phyloP scores from a whole-genome alignment of 306 rosid genomes.

The Luffa aegyptiaca region DNA sequence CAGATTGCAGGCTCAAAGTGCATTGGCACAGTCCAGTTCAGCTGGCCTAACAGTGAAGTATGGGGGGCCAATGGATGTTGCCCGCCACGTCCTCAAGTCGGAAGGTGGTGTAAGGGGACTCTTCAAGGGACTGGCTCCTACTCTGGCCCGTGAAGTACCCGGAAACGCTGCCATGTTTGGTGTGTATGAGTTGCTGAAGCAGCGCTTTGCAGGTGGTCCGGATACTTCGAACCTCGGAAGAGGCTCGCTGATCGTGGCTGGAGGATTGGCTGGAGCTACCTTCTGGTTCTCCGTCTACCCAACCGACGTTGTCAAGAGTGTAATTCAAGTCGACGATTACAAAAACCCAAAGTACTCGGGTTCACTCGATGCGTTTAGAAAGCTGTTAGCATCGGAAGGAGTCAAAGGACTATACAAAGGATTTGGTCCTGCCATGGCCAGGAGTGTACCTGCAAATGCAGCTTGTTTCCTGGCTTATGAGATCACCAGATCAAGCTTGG shows the following conservation, averaged over 20 bases:
- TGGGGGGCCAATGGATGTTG: conserved; percentile 96
- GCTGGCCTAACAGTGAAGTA: conserved; percentile 54
- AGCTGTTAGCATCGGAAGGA: conserved; percentile 64
- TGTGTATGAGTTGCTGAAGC: conserved; percentile 71
- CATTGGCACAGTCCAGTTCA: conserved; percentile 44
- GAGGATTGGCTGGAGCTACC: conserved; percentile 89
- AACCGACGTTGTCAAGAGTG: conserved; percentile 90
- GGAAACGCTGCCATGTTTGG: conserved; percentile 98
- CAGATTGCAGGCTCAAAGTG: conserved; percentile 97
- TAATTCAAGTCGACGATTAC: conserved; percentile 75
- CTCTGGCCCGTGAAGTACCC: conserved; percentile 85
- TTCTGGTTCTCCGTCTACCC: conserved; percentile 78
- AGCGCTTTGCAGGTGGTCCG: conserved; percentile 60
- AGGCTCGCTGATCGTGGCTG: conserved; percentile 72
- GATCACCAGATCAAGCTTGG: conserved; percentile 73
- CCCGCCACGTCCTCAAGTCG: conserved; percentile 62
- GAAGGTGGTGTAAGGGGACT: conserved; percentile 88
- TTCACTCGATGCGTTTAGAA: conserved; percentile 65
- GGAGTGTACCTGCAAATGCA: conserved; percentile 91
- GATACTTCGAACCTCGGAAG: conserved; percentile 73
- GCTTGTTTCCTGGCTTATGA: conserved; percentile 98
- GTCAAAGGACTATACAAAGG: conserved; percentile 78
- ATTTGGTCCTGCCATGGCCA: conserved; percentile 89
- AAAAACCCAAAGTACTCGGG: conserved; percentile 78
- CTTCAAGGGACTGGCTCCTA: conserved; percentile 81